phyloP scores from a whole-genome alignment of 2,329 filamentous ascomycete genomes.

The Claviceps sorghi region DNA sequence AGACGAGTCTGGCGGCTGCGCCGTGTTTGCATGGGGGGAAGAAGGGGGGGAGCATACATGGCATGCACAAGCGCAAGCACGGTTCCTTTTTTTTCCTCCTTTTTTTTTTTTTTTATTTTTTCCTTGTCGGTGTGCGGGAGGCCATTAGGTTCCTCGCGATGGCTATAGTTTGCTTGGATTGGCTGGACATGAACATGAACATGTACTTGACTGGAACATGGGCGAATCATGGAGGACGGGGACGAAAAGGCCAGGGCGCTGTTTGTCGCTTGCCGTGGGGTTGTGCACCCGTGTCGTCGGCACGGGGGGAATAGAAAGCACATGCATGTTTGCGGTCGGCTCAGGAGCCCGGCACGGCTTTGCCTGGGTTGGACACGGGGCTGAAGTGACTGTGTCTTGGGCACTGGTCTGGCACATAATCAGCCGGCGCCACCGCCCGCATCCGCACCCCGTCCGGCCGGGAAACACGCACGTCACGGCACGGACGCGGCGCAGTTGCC shows the following conservation, averaged over 20 bases:
- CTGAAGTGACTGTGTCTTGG: too few species aligned
- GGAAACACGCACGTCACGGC: slow-evolving; percentile 12
- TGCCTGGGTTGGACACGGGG: too few species aligned
- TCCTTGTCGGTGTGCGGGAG: not conserved
- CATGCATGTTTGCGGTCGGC: too few species aligned
- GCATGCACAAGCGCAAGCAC: not conserved
- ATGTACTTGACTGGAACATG: too few species aligned
- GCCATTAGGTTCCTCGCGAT: not conserved
- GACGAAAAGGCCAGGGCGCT: too few species aligned
- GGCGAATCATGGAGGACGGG: too few species aligned
- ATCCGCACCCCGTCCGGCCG: slow-evolving; percentile 6
- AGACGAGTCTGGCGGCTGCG: not conserved
- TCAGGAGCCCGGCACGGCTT: too few species aligned
- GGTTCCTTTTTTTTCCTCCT: not conserved
- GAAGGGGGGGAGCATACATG: not conserved
- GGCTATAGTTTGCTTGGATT: not conserved
- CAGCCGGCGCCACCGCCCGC: slow-evolving; percentile 4
- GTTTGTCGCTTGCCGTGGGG: too few species aligned
- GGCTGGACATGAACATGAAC: not conserved
- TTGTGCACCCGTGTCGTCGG: too few species aligned
- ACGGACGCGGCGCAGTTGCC: slow-evolving; percentile 27
- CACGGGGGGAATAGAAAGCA: too few species aligned
- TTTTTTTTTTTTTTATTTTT: not conserved
- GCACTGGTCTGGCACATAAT: slow-evolving; percentile 28
- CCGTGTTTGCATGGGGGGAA: too few species aligned